Evolutionary conservation across 2,329 filamentous ascomycete species (phyloP), one percentile per base, ranked within the genome.

Genomic region (Elsinoe ampelina): DNA sequence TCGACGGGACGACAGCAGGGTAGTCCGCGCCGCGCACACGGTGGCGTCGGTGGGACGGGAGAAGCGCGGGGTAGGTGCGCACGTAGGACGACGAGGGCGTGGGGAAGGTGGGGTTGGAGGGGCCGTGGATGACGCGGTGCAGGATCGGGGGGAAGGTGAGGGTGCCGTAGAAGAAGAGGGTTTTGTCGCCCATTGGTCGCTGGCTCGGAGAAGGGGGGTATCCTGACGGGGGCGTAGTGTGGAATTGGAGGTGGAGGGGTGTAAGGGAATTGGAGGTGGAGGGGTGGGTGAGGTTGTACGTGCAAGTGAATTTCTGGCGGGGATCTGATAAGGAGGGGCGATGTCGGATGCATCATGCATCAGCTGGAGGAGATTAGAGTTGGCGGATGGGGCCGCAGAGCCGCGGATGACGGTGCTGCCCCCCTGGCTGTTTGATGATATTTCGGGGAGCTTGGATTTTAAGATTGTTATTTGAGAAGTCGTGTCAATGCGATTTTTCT

Each of bases 81-180:
- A 80, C 71, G 59, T 68, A 63, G 39, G 61, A 58, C 45, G 60
- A 57, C 11, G 70, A 68, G 58, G 72, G 73, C 66, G 78, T 77
- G 61, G 73, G 77, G 69, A 69, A 76, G 65, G 69, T 79, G 35
- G 66, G 80, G 66, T 60, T 77, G 13, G 73, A 69, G 7, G 73
- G 72, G 62, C 83, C 81, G 72, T 91, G 88, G 70, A 88, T 88
- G 42, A 95, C 90, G 34, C 86, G 86, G 73, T 87, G 86, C 63
- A 97, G 89, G 65, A 97, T 84, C 66, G 86, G 82, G 0, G 86
- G 83, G n/a, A 85, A 87, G 90, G 96, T 96, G 67, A 85, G 71
- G 22, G 81, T 84, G 62, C 78, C 82, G 67, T 85, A 85, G 76
- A 85, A 84, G 73, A 85, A 85, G 62, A 80, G 78, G 15, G 75